Percentiles rank a stretch among this genome's conserved stretches.
Conservation (phyloP, 164 flowering plant genomes). For the Saururus chinensis region DNA sequence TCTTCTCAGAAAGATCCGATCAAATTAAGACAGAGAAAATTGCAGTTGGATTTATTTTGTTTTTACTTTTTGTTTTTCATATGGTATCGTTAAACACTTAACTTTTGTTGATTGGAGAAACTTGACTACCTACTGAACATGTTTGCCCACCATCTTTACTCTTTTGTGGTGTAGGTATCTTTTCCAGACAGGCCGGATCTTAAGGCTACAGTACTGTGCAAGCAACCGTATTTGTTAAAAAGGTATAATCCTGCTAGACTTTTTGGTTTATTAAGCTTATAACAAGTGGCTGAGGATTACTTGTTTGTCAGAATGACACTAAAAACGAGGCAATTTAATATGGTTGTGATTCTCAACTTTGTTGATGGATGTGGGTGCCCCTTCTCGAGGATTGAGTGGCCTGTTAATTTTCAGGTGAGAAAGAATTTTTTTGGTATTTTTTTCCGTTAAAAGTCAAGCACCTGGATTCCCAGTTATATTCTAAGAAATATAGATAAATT, state of each 20-base stretch:
- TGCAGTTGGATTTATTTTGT: neutral
- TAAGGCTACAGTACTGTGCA: constrained; percentile 38
- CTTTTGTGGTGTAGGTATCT: constrained; percentile 34
- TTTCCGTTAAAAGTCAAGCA: neutral
- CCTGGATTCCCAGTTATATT: neutral
- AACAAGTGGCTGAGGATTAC: neutral
- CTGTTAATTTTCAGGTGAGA: constrained; percentile 71
- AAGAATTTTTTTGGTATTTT: neutral
- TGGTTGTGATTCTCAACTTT: constrained; percentile 58
- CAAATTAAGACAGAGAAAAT: neutral
- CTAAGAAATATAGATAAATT: neutral
- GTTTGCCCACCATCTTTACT: neutral
- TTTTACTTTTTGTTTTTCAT: neutral
- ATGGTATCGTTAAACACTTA: too few species aligned
- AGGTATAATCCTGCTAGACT: constrained; percentile 18
- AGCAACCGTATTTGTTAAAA: constrained; percentile 48
- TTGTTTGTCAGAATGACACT: constrained; percentile 48
- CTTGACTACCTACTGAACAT: neutral
- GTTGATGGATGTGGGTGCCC: constrained; percentile 71
- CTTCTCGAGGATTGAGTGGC: constrained; percentile 36
- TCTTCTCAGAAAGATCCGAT: neutral
- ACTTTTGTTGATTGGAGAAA: too few species aligned
- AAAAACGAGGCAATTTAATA: constrained; percentile 39
- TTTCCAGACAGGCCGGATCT: constrained; percentile 47
- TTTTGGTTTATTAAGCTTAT: neutral